phyloP scores from a whole-genome alignment of 768 basidiomycete genomes.

The Podaxis sp. region DNA sequence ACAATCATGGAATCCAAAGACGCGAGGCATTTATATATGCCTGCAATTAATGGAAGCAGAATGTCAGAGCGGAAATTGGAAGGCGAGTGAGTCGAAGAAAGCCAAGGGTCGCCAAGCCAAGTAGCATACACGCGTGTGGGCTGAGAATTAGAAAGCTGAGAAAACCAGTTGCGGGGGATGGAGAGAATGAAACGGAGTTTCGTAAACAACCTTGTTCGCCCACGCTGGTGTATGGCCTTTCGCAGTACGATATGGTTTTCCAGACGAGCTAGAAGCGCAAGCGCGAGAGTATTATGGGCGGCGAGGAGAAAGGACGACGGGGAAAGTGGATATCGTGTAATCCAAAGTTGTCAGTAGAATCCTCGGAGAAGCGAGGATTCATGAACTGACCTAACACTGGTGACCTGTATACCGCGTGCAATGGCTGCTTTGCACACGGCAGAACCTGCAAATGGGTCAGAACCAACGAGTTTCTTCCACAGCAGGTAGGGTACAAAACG shows the following conservation, averaged over 20 bases:
- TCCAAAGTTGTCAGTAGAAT: not conserved
- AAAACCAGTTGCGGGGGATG: conserved; percentile 8
- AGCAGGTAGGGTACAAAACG: conserved; percentile 7
- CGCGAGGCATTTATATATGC: not conserved
- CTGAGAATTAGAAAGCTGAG: not conserved
- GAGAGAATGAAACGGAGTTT: conserved; percentile 17
- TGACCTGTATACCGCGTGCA: conserved; percentile 79
- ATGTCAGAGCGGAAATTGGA: conserved; percentile 1
- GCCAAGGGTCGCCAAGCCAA: not conserved
- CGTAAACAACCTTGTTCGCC: conserved; percentile 59
- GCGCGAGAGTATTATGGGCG: not conserved
- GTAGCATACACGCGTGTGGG: not conserved
- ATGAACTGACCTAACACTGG: conserved; percentile 73
- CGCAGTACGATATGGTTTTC: conserved; percentile 80
- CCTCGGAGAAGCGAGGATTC: not conserved
- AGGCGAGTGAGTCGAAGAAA: not conserved
- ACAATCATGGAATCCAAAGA: not conserved
- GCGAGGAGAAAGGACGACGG: not conserved
- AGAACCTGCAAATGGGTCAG: conserved; percentile 58
- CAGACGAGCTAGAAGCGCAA: conserved; percentile 65
- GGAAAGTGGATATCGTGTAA: not conserved
- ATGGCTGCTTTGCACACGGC: conserved; percentile 90
- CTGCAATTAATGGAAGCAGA: not conserved
- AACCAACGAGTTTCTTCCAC: conserved; percentile 11
- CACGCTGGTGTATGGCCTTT: conserved; percentile 90